phyloP scores from a whole-genome alignment of 345 rosid species.

The Hevea brasiliensis region DNA sequence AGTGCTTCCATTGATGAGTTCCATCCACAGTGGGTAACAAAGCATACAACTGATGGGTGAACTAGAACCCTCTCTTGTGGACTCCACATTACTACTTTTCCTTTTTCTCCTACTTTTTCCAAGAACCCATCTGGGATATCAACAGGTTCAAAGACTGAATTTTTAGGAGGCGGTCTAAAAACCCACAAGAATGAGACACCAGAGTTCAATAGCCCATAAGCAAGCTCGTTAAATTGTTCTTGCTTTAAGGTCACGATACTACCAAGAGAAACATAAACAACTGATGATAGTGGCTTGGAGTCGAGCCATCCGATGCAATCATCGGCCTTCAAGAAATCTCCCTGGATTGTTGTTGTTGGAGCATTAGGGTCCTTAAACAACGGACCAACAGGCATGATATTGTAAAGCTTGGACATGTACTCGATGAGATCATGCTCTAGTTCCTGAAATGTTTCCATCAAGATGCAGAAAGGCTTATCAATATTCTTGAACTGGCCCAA shows the following conservation, averaged over 20 bases:
- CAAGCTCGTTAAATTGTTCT: conserved; percentile 74
- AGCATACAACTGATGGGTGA: conserved; percentile 69
- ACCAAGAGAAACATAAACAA: conserved; percentile 86
- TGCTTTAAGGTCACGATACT: conserved; percentile 58
- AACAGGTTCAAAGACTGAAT: conserved; percentile 24
- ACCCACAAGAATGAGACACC: conserved; percentile 72
- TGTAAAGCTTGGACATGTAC: conserved; percentile 55
- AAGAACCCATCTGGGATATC: conserved; percentile 61
- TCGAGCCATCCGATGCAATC: conserved; percentile 75
- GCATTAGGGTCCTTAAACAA: conserved; percentile 46
- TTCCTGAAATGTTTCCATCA: conserved; percentile 73
- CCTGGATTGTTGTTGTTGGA: conserved; percentile 32
- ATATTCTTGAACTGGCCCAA: conserved; percentile 61
- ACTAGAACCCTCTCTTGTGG: conserved; percentile 72
- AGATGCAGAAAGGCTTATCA: conserved; percentile 59
- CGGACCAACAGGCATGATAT: conserved; percentile 51
- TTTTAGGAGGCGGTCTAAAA: conserved; percentile 46
- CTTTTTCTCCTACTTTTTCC: conserved; percentile 49
- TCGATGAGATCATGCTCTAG: conserved; percentile 64
- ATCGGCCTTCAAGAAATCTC: conserved; percentile 50
- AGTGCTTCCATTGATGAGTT: conserved; percentile 80
- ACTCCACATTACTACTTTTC: conserved; percentile 67
- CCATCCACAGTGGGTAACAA: conserved; percentile 94
- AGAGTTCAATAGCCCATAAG: conserved; percentile 57
- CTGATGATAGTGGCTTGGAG: conserved; percentile 53